Evolutionary conservation across 2,329 filamentous ascomycete species (phyloP).

Genomic region (Trichoderma simmonsii): DNA sequence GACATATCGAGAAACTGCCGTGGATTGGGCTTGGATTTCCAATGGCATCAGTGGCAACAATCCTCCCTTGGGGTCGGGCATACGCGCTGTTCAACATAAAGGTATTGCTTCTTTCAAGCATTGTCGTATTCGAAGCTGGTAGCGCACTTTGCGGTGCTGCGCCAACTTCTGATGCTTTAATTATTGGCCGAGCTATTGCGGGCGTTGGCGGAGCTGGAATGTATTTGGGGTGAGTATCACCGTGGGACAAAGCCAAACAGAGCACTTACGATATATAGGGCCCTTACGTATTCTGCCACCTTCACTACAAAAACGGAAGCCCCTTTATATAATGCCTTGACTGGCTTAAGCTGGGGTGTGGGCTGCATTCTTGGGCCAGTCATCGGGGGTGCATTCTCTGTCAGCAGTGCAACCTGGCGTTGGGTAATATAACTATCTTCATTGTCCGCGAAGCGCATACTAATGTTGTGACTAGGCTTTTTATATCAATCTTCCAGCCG

Average conservation of each 20-base stretch:
- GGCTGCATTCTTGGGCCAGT: neutral
- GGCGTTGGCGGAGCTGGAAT: neutral
- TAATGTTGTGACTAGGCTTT: neutral
- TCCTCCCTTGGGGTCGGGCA: constrained; percentile 32
- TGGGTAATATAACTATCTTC: neutral
- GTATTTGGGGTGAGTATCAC: neutral
- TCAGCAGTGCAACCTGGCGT: neutral
- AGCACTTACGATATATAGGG: neutral
- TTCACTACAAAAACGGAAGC: neutral
- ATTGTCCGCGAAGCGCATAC: neutral
- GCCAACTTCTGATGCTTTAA: constrained; percentile 42
- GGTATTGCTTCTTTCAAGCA: constrained; percentile 31
- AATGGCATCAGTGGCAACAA: constrained; percentile 39
- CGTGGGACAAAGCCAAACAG: neutral
- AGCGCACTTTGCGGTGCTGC: constrained; percentile 41
- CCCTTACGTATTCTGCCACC: neutral
- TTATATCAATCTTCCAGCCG: neutral
- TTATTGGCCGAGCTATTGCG: constrained; percentile 42
- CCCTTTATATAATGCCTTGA: neutral
- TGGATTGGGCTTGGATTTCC: constrained; percentile 42
- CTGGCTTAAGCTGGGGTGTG: neutral
- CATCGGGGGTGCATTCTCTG: neutral
- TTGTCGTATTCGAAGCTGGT: constrained; percentile 29
- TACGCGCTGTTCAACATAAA: constrained; percentile 46
- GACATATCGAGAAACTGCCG: constrained; percentile 35